Evolutionary conservation across 257 asterid genomes (phyloP).

Genomic region (Nicotiana undulata): DNA sequence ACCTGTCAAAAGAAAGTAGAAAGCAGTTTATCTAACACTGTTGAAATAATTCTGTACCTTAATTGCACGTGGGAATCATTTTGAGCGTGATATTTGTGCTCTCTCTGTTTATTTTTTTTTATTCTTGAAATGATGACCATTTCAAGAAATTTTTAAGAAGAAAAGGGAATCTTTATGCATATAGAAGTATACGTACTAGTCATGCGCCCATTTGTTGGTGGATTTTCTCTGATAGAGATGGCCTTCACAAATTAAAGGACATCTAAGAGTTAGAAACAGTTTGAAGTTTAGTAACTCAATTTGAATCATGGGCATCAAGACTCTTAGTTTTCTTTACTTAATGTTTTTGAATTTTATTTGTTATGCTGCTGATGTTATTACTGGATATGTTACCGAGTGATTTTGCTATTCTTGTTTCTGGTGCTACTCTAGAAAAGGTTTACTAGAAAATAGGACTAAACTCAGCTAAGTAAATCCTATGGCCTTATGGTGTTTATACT

Average conservation of each 20-base stretch:
- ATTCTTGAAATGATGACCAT: background rate
- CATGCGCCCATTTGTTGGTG: background rate
- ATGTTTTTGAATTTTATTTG: background rate
- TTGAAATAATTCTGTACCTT: background rate
- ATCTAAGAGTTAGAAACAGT: background rate
- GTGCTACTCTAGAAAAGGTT: background rate
- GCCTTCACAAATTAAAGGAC: background rate
- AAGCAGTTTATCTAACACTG: background rate
- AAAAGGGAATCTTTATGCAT: background rate
- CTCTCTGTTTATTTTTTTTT: background rate
- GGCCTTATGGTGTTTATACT: background rate
- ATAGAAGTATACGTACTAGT: background rate
- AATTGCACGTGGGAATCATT: background rate
- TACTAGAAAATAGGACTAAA: too few species aligned
- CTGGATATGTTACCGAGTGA: background rate
- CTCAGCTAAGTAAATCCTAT: background rate
- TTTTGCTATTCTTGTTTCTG: background rate
- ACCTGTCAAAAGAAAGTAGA: background rate
- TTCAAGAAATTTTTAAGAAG: background rate
- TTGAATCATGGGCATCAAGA: background rate
- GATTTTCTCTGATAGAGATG: background rate
- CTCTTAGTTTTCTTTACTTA: background rate
- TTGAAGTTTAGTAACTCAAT: background rate
- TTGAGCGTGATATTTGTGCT: background rate
- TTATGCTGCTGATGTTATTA: background rate